These are phyloP conservation scores for Epichloe brachyelytri DNA, from an alignment of 2,329 filamentous ascomycete genomes.

Conservation along the genomic window DNA sequence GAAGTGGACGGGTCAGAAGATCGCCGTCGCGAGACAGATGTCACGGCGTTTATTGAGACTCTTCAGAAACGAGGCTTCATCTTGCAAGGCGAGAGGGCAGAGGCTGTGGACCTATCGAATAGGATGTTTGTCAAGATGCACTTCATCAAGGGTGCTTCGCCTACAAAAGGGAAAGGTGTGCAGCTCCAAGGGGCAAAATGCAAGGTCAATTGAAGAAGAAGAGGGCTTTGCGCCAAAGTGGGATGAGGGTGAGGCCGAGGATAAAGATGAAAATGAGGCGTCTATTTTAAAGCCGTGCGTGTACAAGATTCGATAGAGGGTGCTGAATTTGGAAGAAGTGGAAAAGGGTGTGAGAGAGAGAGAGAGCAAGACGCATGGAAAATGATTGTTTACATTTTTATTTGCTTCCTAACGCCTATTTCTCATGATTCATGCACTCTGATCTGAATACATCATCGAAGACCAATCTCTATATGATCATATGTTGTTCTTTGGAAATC, in stretches of 20 bases:
- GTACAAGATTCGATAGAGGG: conserved; percentile 68
- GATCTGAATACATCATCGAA: not conserved
- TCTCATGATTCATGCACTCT: not conserved
- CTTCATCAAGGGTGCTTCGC: conserved; percentile 72
- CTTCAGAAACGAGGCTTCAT: conserved; percentile 71
- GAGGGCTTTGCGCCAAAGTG: conserved; percentile 42
- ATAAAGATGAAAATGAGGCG: conserved; percentile 51
- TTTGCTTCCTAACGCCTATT: not conserved
- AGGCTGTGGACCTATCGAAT: conserved; percentile 69
- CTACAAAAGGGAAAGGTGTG: conserved; percentile 63
- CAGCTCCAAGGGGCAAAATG: conserved; percentile 32
- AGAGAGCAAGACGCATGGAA: not conserved
- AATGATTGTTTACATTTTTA: not conserved
- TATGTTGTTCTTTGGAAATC: not conserved
- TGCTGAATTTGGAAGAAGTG: not conserved
- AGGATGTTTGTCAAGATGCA: conserved; percentile 98
- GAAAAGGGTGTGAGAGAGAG: not conserved
- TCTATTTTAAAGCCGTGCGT: conserved; percentile 80
- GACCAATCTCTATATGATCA: not conserved
- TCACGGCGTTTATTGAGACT: conserved; percentile 75
- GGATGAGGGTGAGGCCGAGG: conserved; percentile 38
- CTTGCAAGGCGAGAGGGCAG: conserved; percentile 50
- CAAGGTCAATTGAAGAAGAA: conserved; percentile 32
- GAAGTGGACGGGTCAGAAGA: conserved; percentile 57
- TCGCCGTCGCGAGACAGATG: conserved; percentile 63